These are phyloP conservation scores for Auricularia heimuer DNA, from an alignment of 768 basidiomycete genomes.

Conservation along the genomic window DNA sequence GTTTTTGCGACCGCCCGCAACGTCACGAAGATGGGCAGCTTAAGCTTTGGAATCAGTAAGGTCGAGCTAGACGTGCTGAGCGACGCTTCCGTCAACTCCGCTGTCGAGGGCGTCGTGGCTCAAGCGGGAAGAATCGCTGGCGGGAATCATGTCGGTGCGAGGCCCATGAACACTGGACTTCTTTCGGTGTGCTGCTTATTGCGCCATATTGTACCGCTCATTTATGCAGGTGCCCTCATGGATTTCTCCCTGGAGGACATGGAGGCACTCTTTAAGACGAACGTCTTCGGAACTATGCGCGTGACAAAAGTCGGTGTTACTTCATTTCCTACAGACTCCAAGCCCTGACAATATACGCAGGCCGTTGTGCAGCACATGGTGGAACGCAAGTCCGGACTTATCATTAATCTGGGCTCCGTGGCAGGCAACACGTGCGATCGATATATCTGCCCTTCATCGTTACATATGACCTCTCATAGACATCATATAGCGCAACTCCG, in stretches of 20 bases:
- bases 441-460: too few species aligned
- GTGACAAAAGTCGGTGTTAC: slow-evolving; percentile 29
- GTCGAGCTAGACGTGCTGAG: slow-evolving; percentile 53
- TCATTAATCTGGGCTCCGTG: slow-evolving; percentile 69
- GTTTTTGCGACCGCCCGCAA: slow-evolving; percentile 70
- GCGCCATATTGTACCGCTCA: too few species aligned
- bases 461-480: not conserved
- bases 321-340: not conserved
- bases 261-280: slow-evolving; percentile 51
- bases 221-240: slow-evolving; percentile 28
- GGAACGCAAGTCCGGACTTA: slow-evolving; percentile 44
- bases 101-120: slow-evolving; percentile 40
- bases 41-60: slow-evolving; percentile 37
- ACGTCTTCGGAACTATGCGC: slow-evolving; percentile 51
- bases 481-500: slow-evolving; percentile 32
- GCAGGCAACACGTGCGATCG: slow-evolving; percentile 45
- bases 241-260: slow-evolving; percentile 50
- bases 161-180: not conserved
- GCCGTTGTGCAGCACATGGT: slow-evolving; percentile 69
- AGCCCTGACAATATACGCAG: not conserved
- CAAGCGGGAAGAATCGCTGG: slow-evolving; percentile 59
- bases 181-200: not conserved
- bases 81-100: slow-evolving; percentile 43
- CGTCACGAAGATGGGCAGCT: slow-evolving; percentile 50
- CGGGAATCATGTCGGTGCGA: slow-evolving; percentile 29